Evolutionary conservation across 2,329 filamentous ascomycete species (phyloP).

Genomic region (Fusarium paranaense): DNA sequence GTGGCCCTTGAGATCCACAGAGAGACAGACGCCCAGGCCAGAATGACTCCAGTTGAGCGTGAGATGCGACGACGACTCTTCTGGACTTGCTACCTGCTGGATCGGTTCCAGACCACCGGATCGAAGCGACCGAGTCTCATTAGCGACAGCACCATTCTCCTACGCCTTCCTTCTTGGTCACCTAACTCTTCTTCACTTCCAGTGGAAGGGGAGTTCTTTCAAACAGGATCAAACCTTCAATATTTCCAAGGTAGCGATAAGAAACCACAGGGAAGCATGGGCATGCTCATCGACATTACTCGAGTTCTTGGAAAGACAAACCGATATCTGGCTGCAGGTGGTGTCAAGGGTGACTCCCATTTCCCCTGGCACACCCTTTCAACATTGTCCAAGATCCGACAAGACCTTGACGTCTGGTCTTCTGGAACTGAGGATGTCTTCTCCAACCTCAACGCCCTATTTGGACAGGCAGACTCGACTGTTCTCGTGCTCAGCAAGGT

Average conservation of each 20-base stretch:
- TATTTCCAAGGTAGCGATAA: slow-evolving; percentile 76
- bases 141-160: slow-evolving; percentile 78
- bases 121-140: slow-evolving; percentile 86
- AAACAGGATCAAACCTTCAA: slow-evolving; percentile 81
- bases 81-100: slow-evolving; percentile 89
- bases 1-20: slow-evolving; percentile 84
- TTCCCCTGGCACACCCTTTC: slow-evolving; percentile 92
- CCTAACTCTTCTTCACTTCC: slow-evolving; percentile 70
- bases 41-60: slow-evolving; percentile 74
- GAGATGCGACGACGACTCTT: slow-evolving; percentile 85
- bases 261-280: slow-evolving; percentile 79
- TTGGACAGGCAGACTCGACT: slow-evolving; percentile 82
- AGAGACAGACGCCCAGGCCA: slow-evolving; percentile 73
- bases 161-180: slow-evolving; percentile 81
- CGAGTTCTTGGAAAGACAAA: slow-evolving; percentile 87
- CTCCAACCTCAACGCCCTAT: slow-evolving; percentile 78
- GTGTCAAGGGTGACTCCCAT: slow-evolving; percentile 89
- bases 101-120: slow-evolving; percentile 84
- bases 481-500: slow-evolving; percentile 85
- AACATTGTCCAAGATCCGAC: slow-evolving; percentile 85
- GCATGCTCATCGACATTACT: slow-evolving; percentile 86
- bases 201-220: slow-evolving; percentile 84
- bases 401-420: slow-evolving; percentile 87
- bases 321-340: slow-evolving; percentile 84
- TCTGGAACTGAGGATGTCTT: slow-evolving; percentile 84